Conservation (phyloP, 495 filamentous ascomycete species). For the Neurospora terricola region DNA sequence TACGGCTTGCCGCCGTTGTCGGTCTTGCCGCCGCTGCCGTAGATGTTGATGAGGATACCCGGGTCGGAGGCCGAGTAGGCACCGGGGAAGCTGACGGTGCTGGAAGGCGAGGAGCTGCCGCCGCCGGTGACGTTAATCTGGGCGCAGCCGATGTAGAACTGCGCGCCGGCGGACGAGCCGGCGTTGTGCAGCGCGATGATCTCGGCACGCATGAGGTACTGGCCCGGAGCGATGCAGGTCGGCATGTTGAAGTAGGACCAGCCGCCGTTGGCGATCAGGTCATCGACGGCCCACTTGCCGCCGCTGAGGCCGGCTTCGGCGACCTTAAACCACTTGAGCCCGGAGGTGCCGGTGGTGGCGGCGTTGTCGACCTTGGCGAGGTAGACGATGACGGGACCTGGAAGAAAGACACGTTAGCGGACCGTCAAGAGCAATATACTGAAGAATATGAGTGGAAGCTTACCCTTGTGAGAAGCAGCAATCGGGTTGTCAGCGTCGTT, state of each 20-base stretch:
- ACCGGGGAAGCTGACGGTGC: conserved; percentile 38
- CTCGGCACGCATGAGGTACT: conserved; percentile 45
- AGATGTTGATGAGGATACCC: conserved; percentile 35
- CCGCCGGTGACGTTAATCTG: conserved; percentile 41
- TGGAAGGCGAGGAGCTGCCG: conserved; percentile 27
- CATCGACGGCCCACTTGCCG: conserved; percentile 19
- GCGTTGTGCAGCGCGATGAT: conserved; percentile 41
- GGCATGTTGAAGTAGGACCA: conserved; percentile 40
- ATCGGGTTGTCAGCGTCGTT: conserved; percentile 43
- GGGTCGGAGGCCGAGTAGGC: conserved; percentile 38
- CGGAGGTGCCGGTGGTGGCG: conserved; percentile 26
- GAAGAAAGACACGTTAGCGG: neutral
- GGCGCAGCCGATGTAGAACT: conserved; percentile 42
- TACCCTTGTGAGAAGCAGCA: conserved; percentile 35
- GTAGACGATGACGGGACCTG: conserved; percentile 39
- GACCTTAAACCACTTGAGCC: conserved; percentile 37
- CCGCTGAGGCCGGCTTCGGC: conserved; percentile 32
- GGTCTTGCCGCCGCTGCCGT: conserved; percentile 25
- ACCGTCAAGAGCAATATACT: neutral
- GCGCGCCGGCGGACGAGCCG: conserved; percentile 28
- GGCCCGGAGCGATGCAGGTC: conserved; percentile 32
- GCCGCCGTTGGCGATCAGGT: conserved; percentile 24
- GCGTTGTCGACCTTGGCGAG: conserved; percentile 40
- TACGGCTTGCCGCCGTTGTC: conserved; percentile 31
- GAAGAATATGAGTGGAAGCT: neutral